phyloP scores from a whole-genome alignment of 805 yeast species.

The Candida tibetensis region DNA sequence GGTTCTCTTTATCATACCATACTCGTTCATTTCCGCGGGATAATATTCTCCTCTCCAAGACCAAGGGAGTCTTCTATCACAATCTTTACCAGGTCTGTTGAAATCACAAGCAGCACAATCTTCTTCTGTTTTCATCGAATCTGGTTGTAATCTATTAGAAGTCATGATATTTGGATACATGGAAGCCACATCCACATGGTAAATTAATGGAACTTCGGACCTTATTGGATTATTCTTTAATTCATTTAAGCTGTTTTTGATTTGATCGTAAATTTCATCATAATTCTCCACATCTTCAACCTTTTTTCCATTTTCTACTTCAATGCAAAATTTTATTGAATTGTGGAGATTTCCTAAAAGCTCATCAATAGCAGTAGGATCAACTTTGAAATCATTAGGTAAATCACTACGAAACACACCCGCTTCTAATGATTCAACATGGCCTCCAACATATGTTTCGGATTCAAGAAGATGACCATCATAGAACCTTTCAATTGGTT shows the following conservation, averaged over 20 bases:
- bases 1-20: conserved; percentile 83
- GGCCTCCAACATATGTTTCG: conserved; percentile 98
- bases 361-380: conserved; percentile 79
- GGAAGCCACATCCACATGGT: conserved; percentile 98
- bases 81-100: conserved; percentile 88
- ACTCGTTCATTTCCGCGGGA: conserved; percentile 90
- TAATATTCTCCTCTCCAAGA: conserved; percentile 97
- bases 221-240: conserved; percentile 63
- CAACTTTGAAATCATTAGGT: conserved; percentile 69
- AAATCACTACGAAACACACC: conserved; percentile 95
- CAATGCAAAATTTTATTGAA: conserved; percentile 79
- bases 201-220: conserved; percentile 78
- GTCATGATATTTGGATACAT: conserved; percentile 99
- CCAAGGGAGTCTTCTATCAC: conserved; percentile 93
- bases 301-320: conserved; percentile 71
- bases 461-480: conserved; percentile 92
- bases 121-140: conserved; percentile 90
- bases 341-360: conserved; percentile 67
- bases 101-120: conserved; percentile 98
- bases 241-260: conserved; percentile 53
- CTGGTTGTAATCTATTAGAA: conserved; percentile 95
- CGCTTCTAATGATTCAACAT: conserved; percentile 95
- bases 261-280: conserved; percentile 65
- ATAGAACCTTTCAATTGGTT: conserved; percentile 91
- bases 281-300: conserved; percentile 78